Percentiles rank a stretch among this genome's conserved stretches.
Conservation (phyloP, 1,284 basidiomycete genomes). For the Sphagnurus paluster region DNA sequence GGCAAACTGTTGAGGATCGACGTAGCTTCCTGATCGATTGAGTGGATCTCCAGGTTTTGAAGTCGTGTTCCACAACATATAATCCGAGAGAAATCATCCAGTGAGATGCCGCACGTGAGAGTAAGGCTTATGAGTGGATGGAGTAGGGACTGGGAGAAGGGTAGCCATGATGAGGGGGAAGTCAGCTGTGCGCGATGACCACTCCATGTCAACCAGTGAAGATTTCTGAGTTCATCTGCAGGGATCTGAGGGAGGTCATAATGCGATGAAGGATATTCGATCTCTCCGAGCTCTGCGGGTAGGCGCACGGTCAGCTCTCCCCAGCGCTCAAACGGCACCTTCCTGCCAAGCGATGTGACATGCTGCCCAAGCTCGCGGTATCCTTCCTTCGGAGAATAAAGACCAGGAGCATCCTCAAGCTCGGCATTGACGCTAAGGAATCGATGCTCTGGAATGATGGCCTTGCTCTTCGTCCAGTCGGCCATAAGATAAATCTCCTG, state of each 20-base stretch:
- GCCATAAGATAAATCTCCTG: too few species aligned
- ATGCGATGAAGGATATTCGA: not conserved
- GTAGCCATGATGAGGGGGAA: conserved; percentile 5
- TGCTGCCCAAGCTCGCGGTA: not conserved
- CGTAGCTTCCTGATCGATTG: not conserved
- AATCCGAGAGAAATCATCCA: conserved; percentile 1
- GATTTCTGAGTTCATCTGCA: not conserved
- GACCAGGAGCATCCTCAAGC: not conserved
- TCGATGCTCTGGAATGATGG: too few species aligned
- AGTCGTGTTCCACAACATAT: not conserved
- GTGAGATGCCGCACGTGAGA: not conserved
- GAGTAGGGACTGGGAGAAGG: conserved; percentile 1
- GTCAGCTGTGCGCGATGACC: not conserved
- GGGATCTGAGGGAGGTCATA: not conserved
- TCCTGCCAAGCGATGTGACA: not conserved
- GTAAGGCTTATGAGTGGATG: not conserved
- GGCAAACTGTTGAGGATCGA: not conserved
- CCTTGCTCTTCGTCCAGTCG: too few species aligned
- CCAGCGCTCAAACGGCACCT: not conserved
- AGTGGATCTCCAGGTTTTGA: not conserved
- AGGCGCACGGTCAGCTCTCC: not conserved
- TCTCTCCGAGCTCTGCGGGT: not conserved
- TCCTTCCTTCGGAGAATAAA: not conserved
- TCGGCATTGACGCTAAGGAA: too few species aligned
- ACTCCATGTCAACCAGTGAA: conserved; percentile 1